Base-by-base conservation (phyloP, 495 filamentous ascomycete species). In the Hypoxylon rickii region DNA sequence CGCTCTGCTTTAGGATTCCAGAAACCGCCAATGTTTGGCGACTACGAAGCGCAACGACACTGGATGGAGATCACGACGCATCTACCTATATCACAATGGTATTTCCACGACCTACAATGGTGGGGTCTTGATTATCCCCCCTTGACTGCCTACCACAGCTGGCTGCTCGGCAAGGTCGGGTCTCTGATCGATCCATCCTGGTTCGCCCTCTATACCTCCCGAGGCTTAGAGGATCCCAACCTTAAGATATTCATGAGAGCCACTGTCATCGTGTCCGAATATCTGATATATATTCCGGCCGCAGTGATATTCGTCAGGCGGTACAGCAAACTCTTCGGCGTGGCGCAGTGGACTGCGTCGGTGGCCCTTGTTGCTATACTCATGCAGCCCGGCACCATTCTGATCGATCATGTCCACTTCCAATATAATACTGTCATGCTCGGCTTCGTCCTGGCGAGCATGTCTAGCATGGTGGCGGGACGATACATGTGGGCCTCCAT, bases 401-500 rank as follows among this genome's bases (percentile, higher is more conserved):
- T 98, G 10, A 89, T 97, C 62, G 94, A 98, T 62, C 93, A 97
- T 65, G 89, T 90, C n/a, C 94, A 98, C 72, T 98, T 98, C 70
- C 94, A 98, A 73, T 98, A 96, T 68, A 98, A 98, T 70, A 94
- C 91, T 0, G 92, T 97, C 43, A 98, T 98, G 94, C 84, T 97
- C 3, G 94, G 95, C 0, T 82, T 97, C 16, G 79, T 92, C 6
- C 72, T 92, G 24, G 92, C 91, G 0, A 90, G 87, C 63, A 83
- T 96, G 76, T 92, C 91, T 31, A 91, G 89, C 70, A 89, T 96
- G 64, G 69, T 96, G 33, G 90, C 91, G 2, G 89, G 88, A 3
- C 83, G 90, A 36, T 85, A 87, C 64, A 80, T 96, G 51, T 97
- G 92, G 91, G 82, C 87, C 5, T 89, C 87, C 52, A 82, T 94